Percentiles rank a stretch among this genome's conserved stretches.
Conservation (phyloP, 148 eudicot species). For the Rhododendron ferrugineum region DNA sequence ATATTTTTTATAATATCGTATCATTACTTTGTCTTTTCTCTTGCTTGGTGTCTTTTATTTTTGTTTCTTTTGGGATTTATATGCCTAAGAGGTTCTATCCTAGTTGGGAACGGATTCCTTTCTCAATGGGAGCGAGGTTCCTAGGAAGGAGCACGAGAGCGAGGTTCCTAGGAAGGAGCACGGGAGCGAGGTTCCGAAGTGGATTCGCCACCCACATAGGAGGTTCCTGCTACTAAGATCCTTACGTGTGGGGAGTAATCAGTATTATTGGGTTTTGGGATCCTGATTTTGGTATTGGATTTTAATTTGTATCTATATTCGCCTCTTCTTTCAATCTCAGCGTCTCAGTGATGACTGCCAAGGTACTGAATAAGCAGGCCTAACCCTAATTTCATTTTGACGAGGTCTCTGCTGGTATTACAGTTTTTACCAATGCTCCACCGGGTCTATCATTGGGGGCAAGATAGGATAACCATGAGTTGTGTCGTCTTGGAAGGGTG, state of each 20-base stretch:
- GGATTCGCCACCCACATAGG: no score
- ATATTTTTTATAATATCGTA: no score
- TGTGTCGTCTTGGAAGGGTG: neutral
- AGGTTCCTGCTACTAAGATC: no score
- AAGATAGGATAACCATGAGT: neutral
- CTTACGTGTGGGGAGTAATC: neutral
- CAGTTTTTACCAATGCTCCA: neutral
- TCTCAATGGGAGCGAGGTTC: no score
- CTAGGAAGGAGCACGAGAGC: no score
- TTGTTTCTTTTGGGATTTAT: no score
- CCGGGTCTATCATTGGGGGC: neutral
- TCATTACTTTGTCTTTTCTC: no score
- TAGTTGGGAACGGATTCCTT: no score
- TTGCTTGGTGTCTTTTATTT: no score
- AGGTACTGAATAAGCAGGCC: neutral
- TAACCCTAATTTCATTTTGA: neutral
- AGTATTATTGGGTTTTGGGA: neutral
- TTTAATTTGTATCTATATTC: neutral
- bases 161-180: no score
- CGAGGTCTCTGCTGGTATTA: neutral
- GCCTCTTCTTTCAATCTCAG: neutral
- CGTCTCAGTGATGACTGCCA: neutral
- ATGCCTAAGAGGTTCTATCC: no score
- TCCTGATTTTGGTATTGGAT: conserved; percentile 1
- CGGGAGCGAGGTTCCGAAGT: no score